Conservation (phyloP, 2,329 filamentous ascomycete species). For the Dissoconium aciculare region DNA sequence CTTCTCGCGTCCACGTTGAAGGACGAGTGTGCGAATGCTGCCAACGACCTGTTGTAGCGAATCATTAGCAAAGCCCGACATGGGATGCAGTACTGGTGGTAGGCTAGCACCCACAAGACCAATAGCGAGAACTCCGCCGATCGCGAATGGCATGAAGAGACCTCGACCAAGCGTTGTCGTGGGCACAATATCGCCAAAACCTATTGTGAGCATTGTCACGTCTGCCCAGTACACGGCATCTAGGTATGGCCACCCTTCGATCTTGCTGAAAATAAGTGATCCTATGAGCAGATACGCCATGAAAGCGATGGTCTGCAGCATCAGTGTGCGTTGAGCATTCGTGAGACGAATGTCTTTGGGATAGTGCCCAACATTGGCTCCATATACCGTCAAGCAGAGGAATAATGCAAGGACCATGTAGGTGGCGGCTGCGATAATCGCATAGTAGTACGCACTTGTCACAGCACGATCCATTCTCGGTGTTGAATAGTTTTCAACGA, state of each 20-base stretch:
- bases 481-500: slow-evolving; percentile 23
- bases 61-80: too few relatives aligned
- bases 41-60: slow-evolving; percentile 38
- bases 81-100: too few relatives aligned
- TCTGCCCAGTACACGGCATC: slow-evolving; percentile 43
- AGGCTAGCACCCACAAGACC: slow-evolving; percentile 34
- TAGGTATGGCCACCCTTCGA: slow-evolving; percentile 39
- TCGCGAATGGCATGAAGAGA: slow-evolving; percentile 39
- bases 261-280: slow-evolving; percentile 32
- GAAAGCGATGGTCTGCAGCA: slow-evolving; percentile 39
- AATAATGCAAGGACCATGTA: slow-evolving; percentile 42
- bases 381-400: slow-evolving; percentile 41
- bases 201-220: slow-evolving; percentile 41
- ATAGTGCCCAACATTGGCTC: slow-evolving; percentile 40
- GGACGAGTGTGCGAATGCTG: slow-evolving; percentile 35
- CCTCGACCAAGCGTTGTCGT: slow-evolving; percentile 35
- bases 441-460: slow-evolving; percentile 46
- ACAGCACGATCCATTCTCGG: slow-evolving; percentile 28
- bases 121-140: slow-evolving; percentile 40
- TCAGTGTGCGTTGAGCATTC: slow-evolving; percentile 40
- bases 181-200: slow-evolving; percentile 38
- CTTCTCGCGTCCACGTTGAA: slow-evolving; percentile 38
- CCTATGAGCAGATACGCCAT: slow-evolving; percentile 35
- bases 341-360: slow-evolving; percentile 42
- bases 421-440: slow-evolving; percentile 40